phyloP scores from a whole-genome alignment of 495 filamentous ascomycete species.

The Neurospora africana region DNA sequence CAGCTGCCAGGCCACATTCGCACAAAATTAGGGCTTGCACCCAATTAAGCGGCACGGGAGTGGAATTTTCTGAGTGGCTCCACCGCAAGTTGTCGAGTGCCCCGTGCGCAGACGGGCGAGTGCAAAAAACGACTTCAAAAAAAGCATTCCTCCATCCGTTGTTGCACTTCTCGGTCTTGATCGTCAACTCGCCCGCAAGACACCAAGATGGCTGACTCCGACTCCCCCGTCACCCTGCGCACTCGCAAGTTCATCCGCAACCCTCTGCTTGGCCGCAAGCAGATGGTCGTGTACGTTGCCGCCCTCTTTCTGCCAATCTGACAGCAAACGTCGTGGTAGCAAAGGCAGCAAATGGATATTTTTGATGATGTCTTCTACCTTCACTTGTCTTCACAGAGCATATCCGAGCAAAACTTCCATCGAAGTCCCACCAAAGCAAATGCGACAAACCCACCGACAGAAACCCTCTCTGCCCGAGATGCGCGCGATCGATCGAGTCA shows the following conservation, averaged over 20 bases:
- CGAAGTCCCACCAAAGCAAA: not conserved
- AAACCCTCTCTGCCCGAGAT: not conserved
- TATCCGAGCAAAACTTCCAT: not conserved
- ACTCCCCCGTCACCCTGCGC: slow-evolving; percentile 82
- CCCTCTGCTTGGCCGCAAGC: slow-evolving; percentile 93
- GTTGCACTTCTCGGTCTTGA: slow-evolving; percentile 11
- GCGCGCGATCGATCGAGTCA: not conserved
- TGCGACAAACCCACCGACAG: not conserved
- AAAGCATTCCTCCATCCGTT: slow-evolving; percentile 4
- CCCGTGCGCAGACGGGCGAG: not conserved
- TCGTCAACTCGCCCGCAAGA: slow-evolving; percentile 19
- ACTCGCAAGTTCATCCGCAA: slow-evolving; percentile 99
- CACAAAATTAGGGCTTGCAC: slow-evolving; percentile 22
- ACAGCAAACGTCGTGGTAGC: not conserved
- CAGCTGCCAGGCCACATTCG: slow-evolving; percentile 4
- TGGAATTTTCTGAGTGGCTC: slow-evolving; percentile 18
- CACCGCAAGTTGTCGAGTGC: slow-evolving; percentile 12
- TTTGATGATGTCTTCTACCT: not conserved
- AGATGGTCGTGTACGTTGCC: slow-evolving; percentile 98
- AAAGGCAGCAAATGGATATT: not conserved
- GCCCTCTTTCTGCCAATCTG: not conserved
- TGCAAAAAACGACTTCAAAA: slow-evolving; percentile 18
- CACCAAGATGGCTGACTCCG: slow-evolving; percentile 70
- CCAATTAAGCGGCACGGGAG: slow-evolving; percentile 14
- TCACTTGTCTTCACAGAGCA: not conserved